A percentile compares a stretch with the other conserved stretches of the same genome.
Conservation (phyloP, 2,329 filamentous ascomycete genomes). For the Talaromyces amestolkiae region DNA sequence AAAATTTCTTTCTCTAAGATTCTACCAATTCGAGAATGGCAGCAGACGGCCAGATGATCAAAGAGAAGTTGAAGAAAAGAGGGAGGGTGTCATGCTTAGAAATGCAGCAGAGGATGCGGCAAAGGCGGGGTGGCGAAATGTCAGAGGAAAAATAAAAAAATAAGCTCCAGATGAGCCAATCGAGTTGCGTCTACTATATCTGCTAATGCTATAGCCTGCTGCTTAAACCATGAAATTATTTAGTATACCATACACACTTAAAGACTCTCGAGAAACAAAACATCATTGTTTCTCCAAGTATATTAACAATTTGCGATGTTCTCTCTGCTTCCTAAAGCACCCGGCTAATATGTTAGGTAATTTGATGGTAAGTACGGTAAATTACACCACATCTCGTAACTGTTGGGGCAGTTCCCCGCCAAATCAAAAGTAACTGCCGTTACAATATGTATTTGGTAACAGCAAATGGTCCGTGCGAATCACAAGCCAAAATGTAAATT, state of each 20-base stretch:
- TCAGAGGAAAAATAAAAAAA: not conserved
- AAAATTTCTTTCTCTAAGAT: not conserved
- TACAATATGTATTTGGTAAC: not conserved
- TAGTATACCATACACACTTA: not conserved
- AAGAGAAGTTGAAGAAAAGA: not conserved
- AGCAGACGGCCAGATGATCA: not conserved
- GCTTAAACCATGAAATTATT: not conserved
- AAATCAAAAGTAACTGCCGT: not conserved
- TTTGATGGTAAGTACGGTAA: not conserved
- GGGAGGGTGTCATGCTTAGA: conserved; percentile 5
- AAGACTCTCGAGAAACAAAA: not conserved
- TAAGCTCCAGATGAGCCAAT: conserved; percentile 8
- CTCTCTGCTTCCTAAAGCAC: not conserved
- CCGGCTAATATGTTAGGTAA: not conserved
- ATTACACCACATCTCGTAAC: not conserved
- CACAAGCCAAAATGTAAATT: not conserved
- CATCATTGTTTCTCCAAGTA: not conserved
- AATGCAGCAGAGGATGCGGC: conserved; percentile 7
- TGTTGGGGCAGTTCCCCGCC: not conserved
- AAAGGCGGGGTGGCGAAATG: conserved; percentile 11
- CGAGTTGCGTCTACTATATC: not conserved
- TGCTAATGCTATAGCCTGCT: not conserved
- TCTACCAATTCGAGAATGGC: not conserved
- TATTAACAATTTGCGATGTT: not conserved
- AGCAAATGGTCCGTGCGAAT: conserved; percentile 2